Conservation (phyloP, 73 alveolate species). For the Tetrahymena thermophila region DNA sequence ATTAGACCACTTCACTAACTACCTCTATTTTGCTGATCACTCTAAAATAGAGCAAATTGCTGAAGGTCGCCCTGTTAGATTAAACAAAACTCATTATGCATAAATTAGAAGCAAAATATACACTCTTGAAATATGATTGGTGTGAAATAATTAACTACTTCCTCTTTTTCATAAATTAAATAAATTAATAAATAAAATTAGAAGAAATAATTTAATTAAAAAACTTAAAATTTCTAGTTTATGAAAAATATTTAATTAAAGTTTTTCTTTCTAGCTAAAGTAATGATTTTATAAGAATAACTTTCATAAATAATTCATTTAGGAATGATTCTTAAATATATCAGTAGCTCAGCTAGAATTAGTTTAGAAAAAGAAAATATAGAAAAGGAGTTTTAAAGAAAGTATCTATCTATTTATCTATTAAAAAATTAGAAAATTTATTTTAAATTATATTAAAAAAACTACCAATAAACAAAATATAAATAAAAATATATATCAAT, state of each 20-base stretch:
- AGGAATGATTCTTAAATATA: background rate
- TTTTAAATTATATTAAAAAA: background rate
- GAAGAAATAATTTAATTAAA: background rate
- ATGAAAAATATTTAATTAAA: no score
- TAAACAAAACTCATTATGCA: slow-evolving; percentile 23
- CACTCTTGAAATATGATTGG: slow-evolving; percentile 29
- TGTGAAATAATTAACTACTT: background rate
- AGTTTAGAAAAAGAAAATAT: no score
- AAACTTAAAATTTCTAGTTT: background rate
- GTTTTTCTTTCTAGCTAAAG: background rate
- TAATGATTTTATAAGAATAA: no score
- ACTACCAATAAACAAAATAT: background rate
- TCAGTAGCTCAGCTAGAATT: background rate
- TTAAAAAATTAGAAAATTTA: no score
- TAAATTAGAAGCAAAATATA: slow-evolving; percentile 29
- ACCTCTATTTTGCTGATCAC: slow-evolving; percentile 15
- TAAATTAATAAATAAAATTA: background rate
- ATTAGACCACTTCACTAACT: slow-evolving; percentile 7
- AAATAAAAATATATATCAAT: background rate
- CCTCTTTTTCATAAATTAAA: background rate
- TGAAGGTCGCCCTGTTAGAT: slow-evolving; percentile 39
- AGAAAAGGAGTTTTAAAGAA: background rate
- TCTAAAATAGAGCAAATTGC: slow-evolving; percentile 40
- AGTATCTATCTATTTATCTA: background rate
- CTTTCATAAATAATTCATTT: no score